Evolutionary conservation across 140 eudicot species (phyloP), one percentile per base, ranked within the genome.

Genomic region (Stevia rebaudiana): DNA sequence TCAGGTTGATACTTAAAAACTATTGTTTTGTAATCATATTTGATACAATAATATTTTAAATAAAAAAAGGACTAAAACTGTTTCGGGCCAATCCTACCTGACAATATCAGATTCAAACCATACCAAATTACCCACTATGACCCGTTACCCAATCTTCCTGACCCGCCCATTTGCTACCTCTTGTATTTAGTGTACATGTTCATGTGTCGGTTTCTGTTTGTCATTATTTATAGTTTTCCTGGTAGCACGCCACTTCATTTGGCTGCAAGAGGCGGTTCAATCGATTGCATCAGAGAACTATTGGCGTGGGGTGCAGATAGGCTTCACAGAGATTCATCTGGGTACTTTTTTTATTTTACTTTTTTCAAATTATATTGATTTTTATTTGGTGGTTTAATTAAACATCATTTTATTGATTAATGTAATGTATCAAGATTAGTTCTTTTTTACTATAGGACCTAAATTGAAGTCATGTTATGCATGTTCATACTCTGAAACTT

Each of bases 241-340:
- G 98, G 98, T 51, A 91, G 88, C 63, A 82, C 98, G 3, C 96
- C 98, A 1, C 95, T 91, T 76, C 98, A 91, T 84, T 69, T 84
- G 82, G 98, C 96, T 65, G 98, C 98, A 11, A 78, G 86, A 18
- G 94, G 88, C 43, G 95, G 95, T 41, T 91, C 98, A 33, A 78
- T 91, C 75, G 98, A 90, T 61, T 90, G 97, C 57, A 80, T 87
- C 54, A 76, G 97, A 31, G 94, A 87, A 73, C 74, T 90, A 81
- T 80, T 90, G 55, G 94, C 96, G 8, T 82, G 95, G 94, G 98
- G 98, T 42, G 98, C 90, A 52, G 95, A 90, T 67, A 82, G 98
- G 47, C 79, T 78, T 70, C 95, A 79, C 40, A 66, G 87, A 76
- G 96, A 91, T 83, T 79, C 90, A 55, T 80, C 94, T 31, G 98